These are phyloP conservation scores for Penicilliopsis zonata DNA, from an alignment of 495 filamentous ascomycete species.

Conservation along the genomic window DNA sequence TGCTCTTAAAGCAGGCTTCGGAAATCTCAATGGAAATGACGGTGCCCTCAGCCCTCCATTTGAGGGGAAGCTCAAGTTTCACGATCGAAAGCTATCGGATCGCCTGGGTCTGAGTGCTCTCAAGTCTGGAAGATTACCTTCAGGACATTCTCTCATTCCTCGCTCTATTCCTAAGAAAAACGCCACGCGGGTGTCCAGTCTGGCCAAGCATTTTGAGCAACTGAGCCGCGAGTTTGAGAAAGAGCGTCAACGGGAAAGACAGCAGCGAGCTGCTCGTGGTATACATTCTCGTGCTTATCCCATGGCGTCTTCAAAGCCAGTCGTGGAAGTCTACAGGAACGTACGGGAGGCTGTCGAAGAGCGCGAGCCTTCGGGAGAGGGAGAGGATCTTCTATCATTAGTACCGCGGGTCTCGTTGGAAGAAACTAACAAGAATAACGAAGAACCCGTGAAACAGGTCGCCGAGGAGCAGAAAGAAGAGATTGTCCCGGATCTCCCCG, in stretches of 20 bases:
- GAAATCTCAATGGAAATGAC: slow-evolving; percentile 9
- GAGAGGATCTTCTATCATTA: slow-evolving; percentile 26
- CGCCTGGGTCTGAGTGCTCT: slow-evolving; percentile 48
- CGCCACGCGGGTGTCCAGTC: slow-evolving; percentile 66
- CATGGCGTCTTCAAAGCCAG: slow-evolving; percentile 83
- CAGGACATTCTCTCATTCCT: slow-evolving; percentile 71
- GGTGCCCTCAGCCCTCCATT: slow-evolving; percentile 10
- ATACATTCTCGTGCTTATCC: slow-evolving; percentile 75
- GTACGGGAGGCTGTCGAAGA: slow-evolving; percentile 88
- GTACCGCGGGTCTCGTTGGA: slow-evolving; percentile 16
- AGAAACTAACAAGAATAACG: slow-evolving; percentile 14
- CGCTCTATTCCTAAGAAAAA: slow-evolving; percentile 62
- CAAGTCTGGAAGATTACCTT: slow-evolving; percentile 45
- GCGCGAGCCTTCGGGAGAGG: slow-evolving; percentile 59
- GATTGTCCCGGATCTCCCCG: slow-evolving; percentile 11
- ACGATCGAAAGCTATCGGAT: slow-evolving; percentile 63
- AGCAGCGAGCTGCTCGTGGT: slow-evolving; percentile 68
- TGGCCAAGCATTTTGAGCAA: slow-evolving; percentile 94
- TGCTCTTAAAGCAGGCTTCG: slow-evolving; percentile 13
- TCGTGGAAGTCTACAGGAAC: slow-evolving; percentile 90
- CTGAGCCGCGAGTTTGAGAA: slow-evolving; percentile 94
- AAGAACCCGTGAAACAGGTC: slow-evolving; percentile 15
- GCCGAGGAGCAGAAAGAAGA: slow-evolving; percentile 10
- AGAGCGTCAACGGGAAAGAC: slow-evolving; percentile 75
- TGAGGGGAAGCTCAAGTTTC: slow-evolving; percentile 25